Evolutionary conservation across 1,139 yeast species (phyloP).

Genomic region (Pichia sp.): DNA sequence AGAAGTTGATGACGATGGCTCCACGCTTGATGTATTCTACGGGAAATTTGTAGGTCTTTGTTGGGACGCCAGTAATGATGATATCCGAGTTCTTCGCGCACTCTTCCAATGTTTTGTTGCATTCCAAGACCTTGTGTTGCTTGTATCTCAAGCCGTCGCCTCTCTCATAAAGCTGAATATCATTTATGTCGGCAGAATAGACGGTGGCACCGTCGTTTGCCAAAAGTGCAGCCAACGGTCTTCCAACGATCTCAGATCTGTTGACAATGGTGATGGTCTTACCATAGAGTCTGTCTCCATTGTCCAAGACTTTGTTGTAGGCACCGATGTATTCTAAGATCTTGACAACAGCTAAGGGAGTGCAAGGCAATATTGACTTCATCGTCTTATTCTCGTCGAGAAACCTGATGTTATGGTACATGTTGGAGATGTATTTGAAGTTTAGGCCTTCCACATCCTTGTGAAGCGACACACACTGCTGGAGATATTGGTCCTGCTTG

Average conservation of each 20-base stretch:
- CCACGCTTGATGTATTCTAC: conserved; percentile 77
- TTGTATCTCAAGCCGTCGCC: conserved; percentile 84
- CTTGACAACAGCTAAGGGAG: conserved; percentile 92
- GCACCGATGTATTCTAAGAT: conserved; percentile 86
- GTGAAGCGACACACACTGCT: conserved; percentile 79
- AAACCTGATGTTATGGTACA: conserved; percentile 87
- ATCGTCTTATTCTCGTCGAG: conserved; percentile 60
- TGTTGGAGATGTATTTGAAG: conserved; percentile 84
- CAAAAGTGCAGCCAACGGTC: conserved; percentile 91
- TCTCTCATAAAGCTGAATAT: conserved; percentile 86
- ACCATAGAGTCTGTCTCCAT: conserved; percentile 91
- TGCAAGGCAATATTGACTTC: conserved; percentile 90
- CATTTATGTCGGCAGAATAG: conserved; percentile 83
- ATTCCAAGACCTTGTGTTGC: conserved; percentile 78
- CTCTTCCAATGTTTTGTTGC: conserved; percentile 51
- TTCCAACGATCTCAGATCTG: conserved; percentile 93
- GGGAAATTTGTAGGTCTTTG: conserved; percentile 78
- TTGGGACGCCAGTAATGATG: conserved; percentile 92
- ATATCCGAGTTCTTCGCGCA: conserved; percentile 80
- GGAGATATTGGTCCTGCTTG: conserved; percentile 90
- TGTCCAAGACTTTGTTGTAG: conserved; percentile 73
- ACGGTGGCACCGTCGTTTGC: conserved; percentile 98
- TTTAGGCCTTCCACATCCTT: conserved; percentile 96
- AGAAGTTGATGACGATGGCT: conserved; percentile 84
- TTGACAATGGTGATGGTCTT: conserved; percentile 86